These are phyloP conservation scores for Globisporangium mamillatum DNA, from an alignment of 352 stramenopile genomes.

Conservation along the genomic window DNA sequence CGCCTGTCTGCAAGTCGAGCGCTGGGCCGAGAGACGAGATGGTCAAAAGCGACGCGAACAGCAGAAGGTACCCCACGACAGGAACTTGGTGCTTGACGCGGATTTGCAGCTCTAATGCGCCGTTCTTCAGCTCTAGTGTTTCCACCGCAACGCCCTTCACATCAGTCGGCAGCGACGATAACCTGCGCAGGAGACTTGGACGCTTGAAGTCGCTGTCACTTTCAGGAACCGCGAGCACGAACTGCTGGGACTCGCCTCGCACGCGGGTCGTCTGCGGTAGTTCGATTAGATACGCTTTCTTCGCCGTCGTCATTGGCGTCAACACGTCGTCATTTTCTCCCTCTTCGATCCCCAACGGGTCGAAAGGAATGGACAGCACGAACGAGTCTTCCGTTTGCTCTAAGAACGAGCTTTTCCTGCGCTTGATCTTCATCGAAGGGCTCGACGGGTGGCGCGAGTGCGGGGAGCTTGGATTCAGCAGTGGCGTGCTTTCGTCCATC, in stretches of 20 bases:
- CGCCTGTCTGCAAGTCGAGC: slow-evolving; percentile 63
- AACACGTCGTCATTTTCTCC: slow-evolving; percentile 19
- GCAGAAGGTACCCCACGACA: slow-evolving; percentile 69
- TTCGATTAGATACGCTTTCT: slow-evolving; percentile 79
- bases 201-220: slow-evolving; percentile 53
- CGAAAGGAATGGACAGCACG: slow-evolving; percentile 77
- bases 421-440: slow-evolving; percentile 42
- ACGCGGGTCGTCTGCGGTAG: slow-evolving; percentile 41
- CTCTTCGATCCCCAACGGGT: slow-evolving; percentile 30
- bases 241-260: slow-evolving; percentile 49
- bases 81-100: slow-evolving; percentile 75
- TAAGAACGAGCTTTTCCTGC: slow-evolving; percentile 70
- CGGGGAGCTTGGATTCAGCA: slow-evolving; percentile 37
- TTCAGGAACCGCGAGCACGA: slow-evolving; percentile 70
- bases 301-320: slow-evolving; percentile 38
- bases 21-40: slow-evolving; percentile 77
- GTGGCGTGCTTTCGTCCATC: slow-evolving; percentile 51
- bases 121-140: slow-evolving; percentile 63
- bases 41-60: slow-evolving; percentile 64
- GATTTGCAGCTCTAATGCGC: slow-evolving; percentile 64
- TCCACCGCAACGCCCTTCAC: slow-evolving; percentile 73
- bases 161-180: slow-evolving; percentile 65
- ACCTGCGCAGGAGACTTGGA: slow-evolving; percentile 50
- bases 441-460: slow-evolving; percentile 24
- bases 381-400: slow-evolving; percentile 73